phyloP scores from a whole-genome alignment of 108 stramenopile species.

The Cyclotella sp. region DNA sequence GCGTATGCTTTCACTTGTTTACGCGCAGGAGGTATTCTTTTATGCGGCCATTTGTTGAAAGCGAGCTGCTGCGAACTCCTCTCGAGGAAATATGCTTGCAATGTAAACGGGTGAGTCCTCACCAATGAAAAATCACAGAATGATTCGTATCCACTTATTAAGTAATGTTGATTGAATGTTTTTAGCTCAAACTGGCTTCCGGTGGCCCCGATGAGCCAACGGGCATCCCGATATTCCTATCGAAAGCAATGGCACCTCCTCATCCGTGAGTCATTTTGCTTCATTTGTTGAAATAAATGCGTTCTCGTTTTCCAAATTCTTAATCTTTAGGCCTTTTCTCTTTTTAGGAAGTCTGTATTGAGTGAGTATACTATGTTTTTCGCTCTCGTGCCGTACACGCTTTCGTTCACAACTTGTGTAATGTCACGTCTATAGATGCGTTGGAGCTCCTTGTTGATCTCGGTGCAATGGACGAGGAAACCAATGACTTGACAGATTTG shows the following conservation, averaged over 20 bases:
- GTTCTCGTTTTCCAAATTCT: background rate
- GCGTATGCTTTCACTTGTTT: conserved; percentile 83
- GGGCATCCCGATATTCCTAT: conserved; percentile 73
- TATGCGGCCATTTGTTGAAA: conserved; percentile 74
- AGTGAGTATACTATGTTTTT: background rate
- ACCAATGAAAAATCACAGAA: background rate
- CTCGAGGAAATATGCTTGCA: conserved; percentile 80
- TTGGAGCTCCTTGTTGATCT: conserved; percentile 75
- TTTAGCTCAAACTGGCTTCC: conserved; percentile 60
- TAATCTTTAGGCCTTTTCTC: background rate
- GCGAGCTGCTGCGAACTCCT: conserved; percentile 78
- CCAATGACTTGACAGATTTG: conserved; percentile 76
- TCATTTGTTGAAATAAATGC: background rate
- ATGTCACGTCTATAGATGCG: conserved; percentile 63
- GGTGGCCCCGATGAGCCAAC: conserved; percentile 72
- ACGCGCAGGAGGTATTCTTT: conserved; percentile 59
- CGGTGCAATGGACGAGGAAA: conserved; percentile 76
- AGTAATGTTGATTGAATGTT: background rate
- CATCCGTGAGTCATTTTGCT: conserved; percentile 39
- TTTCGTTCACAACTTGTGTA: background rate
- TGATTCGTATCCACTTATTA: background rate
- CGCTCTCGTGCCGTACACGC: background rate
- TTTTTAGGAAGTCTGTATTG: conserved; percentile 14
- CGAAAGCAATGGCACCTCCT: conserved; percentile 77
- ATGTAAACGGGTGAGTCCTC: conserved; percentile 48